Conservation (phyloP, 768 basidiomycete genomes). For the Russula earlei region DNA sequence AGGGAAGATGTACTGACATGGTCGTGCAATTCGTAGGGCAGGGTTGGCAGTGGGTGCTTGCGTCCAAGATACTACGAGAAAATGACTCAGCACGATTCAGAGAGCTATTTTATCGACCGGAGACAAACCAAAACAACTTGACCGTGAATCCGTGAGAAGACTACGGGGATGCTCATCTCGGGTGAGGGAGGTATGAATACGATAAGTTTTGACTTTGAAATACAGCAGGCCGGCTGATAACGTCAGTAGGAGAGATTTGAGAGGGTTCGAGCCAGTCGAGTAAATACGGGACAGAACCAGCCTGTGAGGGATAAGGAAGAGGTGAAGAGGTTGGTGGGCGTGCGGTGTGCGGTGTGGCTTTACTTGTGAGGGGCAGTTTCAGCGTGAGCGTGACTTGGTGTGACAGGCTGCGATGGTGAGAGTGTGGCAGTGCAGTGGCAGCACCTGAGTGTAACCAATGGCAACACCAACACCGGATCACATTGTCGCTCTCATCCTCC, state of each 20-base stretch:
- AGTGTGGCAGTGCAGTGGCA: neutral
- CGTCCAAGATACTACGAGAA: neutral
- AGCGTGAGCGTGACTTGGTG: no score
- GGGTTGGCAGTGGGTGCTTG: neutral
- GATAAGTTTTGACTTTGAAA: neutral
- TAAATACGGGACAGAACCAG: constrained; percentile 9
- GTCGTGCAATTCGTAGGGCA: constrained; percentile 10
- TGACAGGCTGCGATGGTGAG: neutral
- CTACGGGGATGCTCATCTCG: constrained; percentile 9
- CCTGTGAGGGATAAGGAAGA: neutral
- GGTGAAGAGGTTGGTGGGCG: no score
- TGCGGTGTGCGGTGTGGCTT: no score
- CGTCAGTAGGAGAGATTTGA: neutral
- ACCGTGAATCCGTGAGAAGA: constrained; percentile 5
- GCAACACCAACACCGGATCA: no score
- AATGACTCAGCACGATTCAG: neutral
- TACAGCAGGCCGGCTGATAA: constrained; percentile 7
- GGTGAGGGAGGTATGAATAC: neutral
- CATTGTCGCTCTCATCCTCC: constrained; percentile 24
- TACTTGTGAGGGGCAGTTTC: no score
- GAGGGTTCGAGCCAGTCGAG: constrained; percentile 4
- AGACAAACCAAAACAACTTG: constrained; percentile 12
- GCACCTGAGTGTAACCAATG: no score
- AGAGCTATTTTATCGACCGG: neutral
- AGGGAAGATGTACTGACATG: neutral